Evolutionary conservation across 2,329 filamentous ascomycete species (phyloP), one percentile per base, ranked within the genome.

Genomic region (Sporothrix curviconia): DNA sequence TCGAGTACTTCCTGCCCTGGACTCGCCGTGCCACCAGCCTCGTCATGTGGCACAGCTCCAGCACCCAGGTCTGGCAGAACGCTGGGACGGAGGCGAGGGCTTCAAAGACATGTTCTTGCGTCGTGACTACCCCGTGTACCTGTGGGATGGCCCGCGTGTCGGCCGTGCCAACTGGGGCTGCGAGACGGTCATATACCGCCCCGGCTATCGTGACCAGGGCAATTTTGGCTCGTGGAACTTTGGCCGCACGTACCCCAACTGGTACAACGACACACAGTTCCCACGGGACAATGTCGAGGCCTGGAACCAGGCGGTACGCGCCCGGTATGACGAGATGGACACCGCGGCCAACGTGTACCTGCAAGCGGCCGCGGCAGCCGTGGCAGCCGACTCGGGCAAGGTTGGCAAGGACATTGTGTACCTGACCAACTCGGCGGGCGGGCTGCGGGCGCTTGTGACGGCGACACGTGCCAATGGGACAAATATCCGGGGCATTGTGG

Each of bases 31-130:
- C 63, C 50, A 71, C 69, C 15, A 68, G 66, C 55, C 57, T 73
- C 22, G 66, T 72, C 15, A 69, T 72, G 68, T 73, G 70, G 70
- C 70, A 73, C 60, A 70, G 68, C 58, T 70, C 69, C 14, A 69
- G 65, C 61, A 72, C 69, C 4, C 71, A 73, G 58, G 66, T 65
- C 5, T 72, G 64, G 60, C 70, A 73, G 56, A 73, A 72, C 68
- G 70, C 15, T 72, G 66, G 66, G 70, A 71, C 60, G 70, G 70
- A 40, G 70, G 70, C 44, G 68, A 70, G 30, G 70, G 70, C n/a
- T 72, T 66, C 64, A 72, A 72, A 58, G 70, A 73, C 64, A 71
- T 66, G 66, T 71, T 71, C 52, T 59, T 72, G 44, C 68, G 70
- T 36, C 66, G 67, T 5, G 63, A 68, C 58, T 73, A 72, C 47